Base-by-base conservation (phyloP, 2,329 filamentous ascomycete species). In the Xylaria sp. region DNA sequence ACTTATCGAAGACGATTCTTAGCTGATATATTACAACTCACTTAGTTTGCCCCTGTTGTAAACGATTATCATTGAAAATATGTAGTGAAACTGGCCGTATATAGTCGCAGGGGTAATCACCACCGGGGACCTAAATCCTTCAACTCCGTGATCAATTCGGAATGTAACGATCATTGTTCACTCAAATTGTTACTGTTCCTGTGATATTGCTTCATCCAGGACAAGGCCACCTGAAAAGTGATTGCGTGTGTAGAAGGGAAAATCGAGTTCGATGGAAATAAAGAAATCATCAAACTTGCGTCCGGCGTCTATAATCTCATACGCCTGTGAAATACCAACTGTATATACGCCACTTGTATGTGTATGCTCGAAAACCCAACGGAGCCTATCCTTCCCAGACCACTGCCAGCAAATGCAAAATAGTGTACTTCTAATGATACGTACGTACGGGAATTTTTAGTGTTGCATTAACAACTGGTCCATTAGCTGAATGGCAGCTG, bases 401-500 rank as follows among this genome's bases (percentile, higher is more conserved):
- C 20, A n/a, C 44, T 39, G 15, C 41, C 51, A 10, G 28, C 12
- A 62, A 31, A 50, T 62, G 18, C 8, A 23, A 62, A 23, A 39
- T 23, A 12, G 56, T 31, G n/a, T 46, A 23, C 2, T 18, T 58
- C 44, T 51, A 10, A 34, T 44, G 6, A 28, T 4, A 52, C 20
- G 18, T 31, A 41, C 48, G 28, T 23, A 55, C 23, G 31, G 9
- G 7, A 12, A 2, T 9, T 56, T 55, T 66, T 37, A 61, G 13
- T 44, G 28, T 37, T 57, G 46, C 59, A 51, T 56, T 15, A 52
- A 41, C 28, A 77, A 39, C 60, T 73, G 73, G 44, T 78, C 73
- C 77, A 78, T 78, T 9, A 74, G 46, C 13, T 46, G 63, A 18
- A 70, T 60, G 0, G 76, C 76, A 37, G 69, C 57, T 34, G 64